Base-by-base conservation (phyloP, 2,329 filamentous ascomycete species). In the Pseudogymnoascus sp. region DNA sequence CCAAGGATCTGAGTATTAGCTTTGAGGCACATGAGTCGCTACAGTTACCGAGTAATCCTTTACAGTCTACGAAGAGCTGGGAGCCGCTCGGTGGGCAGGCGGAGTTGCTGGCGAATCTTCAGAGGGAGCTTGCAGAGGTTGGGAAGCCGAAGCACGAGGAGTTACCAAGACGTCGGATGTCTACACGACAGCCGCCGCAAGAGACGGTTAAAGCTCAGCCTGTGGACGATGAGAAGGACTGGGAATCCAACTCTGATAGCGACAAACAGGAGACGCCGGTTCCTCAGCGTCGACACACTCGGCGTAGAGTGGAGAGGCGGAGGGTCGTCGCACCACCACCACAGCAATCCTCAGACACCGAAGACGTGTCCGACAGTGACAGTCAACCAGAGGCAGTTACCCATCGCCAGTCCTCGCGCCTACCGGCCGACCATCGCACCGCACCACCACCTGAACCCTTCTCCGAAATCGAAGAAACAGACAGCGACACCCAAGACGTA, bases 21-120 rank as follows among this genome's bases (percentile, higher is more conserved):
- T 86, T 87, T 64, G 77, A 73, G 0, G 75, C 73, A 0, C 84
- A 87, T 63, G 76, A 79, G 18, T 70, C 69, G 22, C 70, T 86
- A 1, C 77, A 58, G 11, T 1, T 58, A 6, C 25, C 43, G 4
- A 58, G 57, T 2, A 38, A 38, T 71, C 57, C 63, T 8, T 18
- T 33, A 33, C 37, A 58, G 37, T n/a, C 61, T 62, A 60, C 61
- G 60, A 14, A 20, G 54, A 5, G n/a, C 43, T 59, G 68, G 70
- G 20, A 68, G 62, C 28, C 54, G 65, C 37, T 67, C 63, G 61
- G 69, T 20, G 70, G 72, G 59, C 72, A 73, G 60, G 63, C 57
- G 33, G 62, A 63, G 6, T 54, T 72, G 7, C 62, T 72, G 20
- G 67, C 70, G 20, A 68, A 70, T 16, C 67, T 72, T 64, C 66